Evolutionary conservation across 768 basidiomycete species (phyloP).

Genomic region (Heimioporus sp.): DNA sequence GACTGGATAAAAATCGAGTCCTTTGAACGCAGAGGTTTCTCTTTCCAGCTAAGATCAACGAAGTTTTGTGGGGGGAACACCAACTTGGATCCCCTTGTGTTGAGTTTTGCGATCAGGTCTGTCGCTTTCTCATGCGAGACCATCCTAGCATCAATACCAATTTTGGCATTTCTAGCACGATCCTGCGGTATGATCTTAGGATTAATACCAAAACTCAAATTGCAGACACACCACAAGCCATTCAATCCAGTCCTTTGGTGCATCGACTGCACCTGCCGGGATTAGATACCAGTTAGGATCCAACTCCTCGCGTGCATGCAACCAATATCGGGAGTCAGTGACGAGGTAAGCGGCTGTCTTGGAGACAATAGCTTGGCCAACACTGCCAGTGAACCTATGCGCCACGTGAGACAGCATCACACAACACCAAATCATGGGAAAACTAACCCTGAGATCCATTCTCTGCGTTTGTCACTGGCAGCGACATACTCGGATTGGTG

Average conservation of each 20-base stretch:
- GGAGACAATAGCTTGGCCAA: constrained; percentile 72
- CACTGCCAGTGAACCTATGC: constrained; percentile 58
- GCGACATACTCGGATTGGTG: constrained; percentile 85
- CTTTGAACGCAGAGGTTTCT: constrained; percentile 67
- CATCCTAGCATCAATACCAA: constrained; percentile 87
- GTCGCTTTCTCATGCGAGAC: constrained; percentile 70
- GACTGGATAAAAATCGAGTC: constrained; percentile 66
- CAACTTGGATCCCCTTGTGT: constrained; percentile 56
- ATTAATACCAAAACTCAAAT: background rate
- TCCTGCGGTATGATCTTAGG: constrained; percentile 28
- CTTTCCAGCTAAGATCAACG: constrained; percentile 78
- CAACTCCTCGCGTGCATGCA: constrained; percentile 68
- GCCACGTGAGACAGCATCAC: constrained; percentile 10
- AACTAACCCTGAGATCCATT: constrained; percentile 76
- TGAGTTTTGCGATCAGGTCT: constrained; percentile 55
- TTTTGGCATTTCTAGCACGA: constrained; percentile 42
- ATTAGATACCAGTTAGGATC: constrained; percentile 75
- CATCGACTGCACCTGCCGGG: constrained; percentile 48
- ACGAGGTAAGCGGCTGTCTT: constrained; percentile 67
- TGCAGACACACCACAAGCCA: constrained; percentile 58
- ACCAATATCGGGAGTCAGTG: constrained; percentile 82
- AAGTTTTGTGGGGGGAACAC: constrained; percentile 83
- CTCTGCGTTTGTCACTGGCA: constrained; percentile 68
- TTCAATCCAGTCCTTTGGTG: constrained; percentile 74
- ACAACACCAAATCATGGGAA: constrained; percentile 26